These are phyloP conservation scores for Melanogaster broomeanus DNA, from an alignment of 768 basidiomycete species.

Conservation along the genomic window DNA sequence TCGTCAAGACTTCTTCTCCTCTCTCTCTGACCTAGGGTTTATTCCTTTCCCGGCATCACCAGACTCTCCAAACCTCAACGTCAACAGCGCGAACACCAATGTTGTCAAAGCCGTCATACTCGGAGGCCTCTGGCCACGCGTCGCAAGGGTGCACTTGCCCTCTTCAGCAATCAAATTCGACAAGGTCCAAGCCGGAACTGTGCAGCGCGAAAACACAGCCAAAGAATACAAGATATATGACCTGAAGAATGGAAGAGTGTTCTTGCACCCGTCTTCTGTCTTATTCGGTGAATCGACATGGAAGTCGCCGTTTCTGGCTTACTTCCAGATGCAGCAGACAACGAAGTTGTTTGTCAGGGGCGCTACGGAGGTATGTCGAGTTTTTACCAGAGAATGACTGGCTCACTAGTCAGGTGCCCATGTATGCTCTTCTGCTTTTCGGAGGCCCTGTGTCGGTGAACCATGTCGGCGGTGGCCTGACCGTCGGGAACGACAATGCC, in stretches of 20 bases:
- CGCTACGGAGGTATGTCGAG: constrained; percentile 72
- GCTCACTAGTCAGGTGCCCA: constrained; percentile 57
- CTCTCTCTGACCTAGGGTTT: constrained; percentile 73
- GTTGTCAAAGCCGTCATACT: constrained; percentile 84
- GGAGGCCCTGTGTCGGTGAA: constrained; percentile 80
- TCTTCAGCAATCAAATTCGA: constrained; percentile 79
- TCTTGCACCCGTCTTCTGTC: constrained; percentile 81
- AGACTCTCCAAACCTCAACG: constrained; percentile 54
- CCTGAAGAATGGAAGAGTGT: constrained; percentile 60
- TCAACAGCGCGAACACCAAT: constrained; percentile 65
- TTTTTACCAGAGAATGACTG: not conserved
- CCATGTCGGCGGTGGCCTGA: constrained; percentile 78
- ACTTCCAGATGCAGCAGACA: constrained; percentile 82
- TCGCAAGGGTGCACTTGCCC: constrained; percentile 77
- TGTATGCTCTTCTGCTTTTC: constrained; percentile 85
- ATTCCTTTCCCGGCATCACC: constrained; percentile 50
- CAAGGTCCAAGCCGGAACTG: constrained; percentile 77
- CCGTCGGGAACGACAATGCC: constrained; percentile 53
- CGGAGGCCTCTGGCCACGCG: constrained; percentile 85
- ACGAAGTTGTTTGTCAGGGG: constrained; percentile 85
- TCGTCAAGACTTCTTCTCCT: constrained; percentile 72
- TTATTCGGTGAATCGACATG: constrained; percentile 73
- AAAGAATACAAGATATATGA: constrained; percentile 86
- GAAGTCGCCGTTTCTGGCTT: constrained; percentile 78
- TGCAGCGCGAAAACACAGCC: constrained; percentile 83